Base-by-base conservation (phyloP, 2,329 filamentous ascomycete genomes). In the Trichoderma sp. region DNA sequence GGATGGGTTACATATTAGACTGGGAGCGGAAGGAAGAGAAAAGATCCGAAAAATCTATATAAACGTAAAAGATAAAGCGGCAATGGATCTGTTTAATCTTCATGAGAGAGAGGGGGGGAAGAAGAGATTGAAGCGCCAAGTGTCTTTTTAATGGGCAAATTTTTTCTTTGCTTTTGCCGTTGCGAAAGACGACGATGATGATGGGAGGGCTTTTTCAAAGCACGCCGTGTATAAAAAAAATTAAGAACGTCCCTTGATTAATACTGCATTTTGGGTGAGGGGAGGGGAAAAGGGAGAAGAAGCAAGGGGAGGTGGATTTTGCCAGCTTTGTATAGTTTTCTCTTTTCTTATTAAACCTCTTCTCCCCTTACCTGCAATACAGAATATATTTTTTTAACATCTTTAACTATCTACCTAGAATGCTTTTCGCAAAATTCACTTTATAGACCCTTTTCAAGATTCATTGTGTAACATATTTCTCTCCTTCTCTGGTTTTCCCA, bases 181-280 rank as follows among this genome's bases (percentile, higher is more conserved):
- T 66, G 68, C 66, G 71, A 71, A 49, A 49, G 33, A 35, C 11
- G 33, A 35, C 4, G 72, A 73, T 71, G 72, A 74, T 74, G 75
- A 76, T n/a, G 19, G 74, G 74, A 24, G n/a, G 47, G 47, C 75
- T 71, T 43, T 43, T 43, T 35, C 11, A 14, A 43, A 71, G 72
- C 74, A 74, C 75, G 76, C 77, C 78, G 72, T 81, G 80, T 81
- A 81, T 80, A 81, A 81, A 59, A 59, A 59, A 29, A 19, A 35
- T 11, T 35, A 37, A 58, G 19, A 57, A 58, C 79, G 80, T 80
- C 76, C 75, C 72, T 77, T 80, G 77, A 78, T 77, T 80, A 81
- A 79, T 80, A 75, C 76, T 79, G 75, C 75, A 73, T 79, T 77
- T 76, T 73, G 64, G 72, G 72, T 74, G 70, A 73, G 72, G 74